phyloP scores from a whole-genome alignment of 2,329 filamentous ascomycete species.

The Colletotrichum musicola region DNA sequence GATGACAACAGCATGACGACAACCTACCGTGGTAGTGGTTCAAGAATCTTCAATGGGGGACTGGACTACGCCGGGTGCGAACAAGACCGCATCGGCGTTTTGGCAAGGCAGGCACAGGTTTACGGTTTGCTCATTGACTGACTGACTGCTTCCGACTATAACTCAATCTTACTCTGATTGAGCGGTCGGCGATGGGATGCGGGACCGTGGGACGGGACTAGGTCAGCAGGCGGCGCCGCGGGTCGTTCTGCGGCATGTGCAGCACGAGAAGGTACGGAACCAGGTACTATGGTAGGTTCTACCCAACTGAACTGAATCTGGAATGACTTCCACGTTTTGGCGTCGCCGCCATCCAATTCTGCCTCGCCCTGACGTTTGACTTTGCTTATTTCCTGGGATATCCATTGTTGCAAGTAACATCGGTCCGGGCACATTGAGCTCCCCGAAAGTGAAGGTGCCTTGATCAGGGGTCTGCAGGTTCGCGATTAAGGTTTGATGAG shows the following conservation, averaged over 20 bases:
- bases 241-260: neutral
- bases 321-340: neutral
- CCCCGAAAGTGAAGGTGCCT: neutral
- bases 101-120: too few relatives aligned
- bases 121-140: too few relatives aligned
- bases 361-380: neutral
- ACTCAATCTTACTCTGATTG: too few relatives aligned
- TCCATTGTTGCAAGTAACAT: neutral
- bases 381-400: neutral
- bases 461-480: neutral
- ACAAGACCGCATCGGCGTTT: too few relatives aligned
- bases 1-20: too few relatives aligned
- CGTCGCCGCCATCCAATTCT: neutral
- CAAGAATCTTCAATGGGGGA: too few relatives aligned
- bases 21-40: too few relatives aligned
- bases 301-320: neutral
- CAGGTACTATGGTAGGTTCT: neutral
- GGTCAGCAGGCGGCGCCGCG: neutral
- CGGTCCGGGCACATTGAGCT: neutral
- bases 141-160: too few relatives aligned
- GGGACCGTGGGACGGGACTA: too few relatives aligned
- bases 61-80: too few relatives aligned
- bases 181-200: too few relatives aligned
- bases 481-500: constrained; percentile 37
- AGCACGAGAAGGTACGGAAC: neutral